These are phyloP conservation scores for Harringtonia aguacate DNA, from an alignment of 2,329 filamentous ascomycete species.

Conservation along the genomic window DNA sequence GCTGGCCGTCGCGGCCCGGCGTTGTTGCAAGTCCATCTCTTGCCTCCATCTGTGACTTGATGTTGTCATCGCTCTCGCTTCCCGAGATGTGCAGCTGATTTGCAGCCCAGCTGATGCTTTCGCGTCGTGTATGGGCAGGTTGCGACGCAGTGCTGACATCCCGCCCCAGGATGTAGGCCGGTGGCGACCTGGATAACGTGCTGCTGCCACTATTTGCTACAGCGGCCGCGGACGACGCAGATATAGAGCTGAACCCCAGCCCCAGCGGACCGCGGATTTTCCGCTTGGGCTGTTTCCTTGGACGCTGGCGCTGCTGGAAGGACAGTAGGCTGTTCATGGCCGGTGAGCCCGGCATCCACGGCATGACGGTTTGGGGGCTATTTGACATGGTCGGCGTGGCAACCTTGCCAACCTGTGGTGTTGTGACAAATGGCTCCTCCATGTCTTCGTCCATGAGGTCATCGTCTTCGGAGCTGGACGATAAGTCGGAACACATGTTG, in stretches of 20 bases:
- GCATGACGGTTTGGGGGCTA: neutral
- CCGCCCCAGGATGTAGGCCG: slow-evolving; percentile 25
- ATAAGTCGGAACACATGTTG: slow-evolving; percentile 61
- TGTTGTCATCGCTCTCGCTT: slow-evolving; percentile 68
- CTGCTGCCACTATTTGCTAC: neutral
- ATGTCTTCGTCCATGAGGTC: slow-evolving; percentile 63
- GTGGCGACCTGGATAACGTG: slow-evolving; percentile 61
- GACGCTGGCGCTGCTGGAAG: slow-evolving; percentile 67
- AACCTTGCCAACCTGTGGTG: slow-evolving; percentile 63
- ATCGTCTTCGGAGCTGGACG: slow-evolving; percentile 61
- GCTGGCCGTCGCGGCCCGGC: slow-evolving; percentile 43
- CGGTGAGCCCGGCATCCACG: slow-evolving; percentile 36
- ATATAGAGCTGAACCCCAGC: slow-evolving; percentile 34
- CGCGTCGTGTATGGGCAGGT: slow-evolving; percentile 50
- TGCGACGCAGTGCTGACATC: neutral
- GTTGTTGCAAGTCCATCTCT: slow-evolving; percentile 31
- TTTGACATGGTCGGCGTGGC: slow-evolving; percentile 26
- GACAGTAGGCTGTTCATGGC: slow-evolving; percentile 69
- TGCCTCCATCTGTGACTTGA: slow-evolving; percentile 31
- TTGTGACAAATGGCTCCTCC: slow-evolving; percentile 72
- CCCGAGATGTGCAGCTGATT: slow-evolving; percentile 77
- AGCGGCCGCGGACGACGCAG: slow-evolving; percentile 16
- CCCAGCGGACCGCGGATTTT: slow-evolving; percentile 34
- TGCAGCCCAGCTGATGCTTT: slow-evolving; percentile 84
- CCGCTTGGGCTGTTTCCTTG: slow-evolving; percentile 56